These are phyloP conservation scores for Grigorovia jiainica DNA, from an alignment of 805 yeast species.

Conservation along the genomic window DNA sequence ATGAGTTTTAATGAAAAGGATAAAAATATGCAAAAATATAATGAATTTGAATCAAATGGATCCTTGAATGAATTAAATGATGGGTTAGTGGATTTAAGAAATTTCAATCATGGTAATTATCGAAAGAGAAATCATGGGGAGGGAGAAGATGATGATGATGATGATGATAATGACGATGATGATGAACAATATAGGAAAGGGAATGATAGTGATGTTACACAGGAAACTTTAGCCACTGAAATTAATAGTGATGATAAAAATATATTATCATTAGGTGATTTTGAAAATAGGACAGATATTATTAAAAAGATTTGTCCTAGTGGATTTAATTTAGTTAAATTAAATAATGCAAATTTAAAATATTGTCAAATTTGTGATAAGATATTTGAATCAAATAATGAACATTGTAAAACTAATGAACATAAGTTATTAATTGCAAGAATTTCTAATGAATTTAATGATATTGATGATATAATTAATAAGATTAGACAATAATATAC, in stretches of 20 bases:
- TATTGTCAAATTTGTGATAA: conserved; percentile 90
- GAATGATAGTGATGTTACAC: not conserved
- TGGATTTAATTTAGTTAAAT: not conserved
- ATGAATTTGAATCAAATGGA: not conserved
- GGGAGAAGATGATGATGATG: not conserved
- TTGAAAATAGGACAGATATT: conserved; percentile 2
- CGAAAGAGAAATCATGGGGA: not conserved
- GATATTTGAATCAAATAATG: conserved; percentile 66
- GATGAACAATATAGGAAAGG: no score
- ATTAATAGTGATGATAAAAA: conserved; percentile 1
- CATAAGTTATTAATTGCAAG: no score
- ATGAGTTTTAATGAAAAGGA: conserved; percentile 8
- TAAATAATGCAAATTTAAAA: not conserved
- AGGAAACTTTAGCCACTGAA: conserved; percentile 3
- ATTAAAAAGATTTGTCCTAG: not conserved
- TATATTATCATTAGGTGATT: conserved; percentile 1
- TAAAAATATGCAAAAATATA: not conserved
- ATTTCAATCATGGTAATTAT: not conserved
- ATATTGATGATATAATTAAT: no score
- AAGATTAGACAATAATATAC: no score
- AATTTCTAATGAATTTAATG: no score
- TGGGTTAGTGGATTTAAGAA: not conserved
- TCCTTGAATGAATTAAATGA: not conserved
- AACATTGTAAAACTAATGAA: conserved; percentile 54
- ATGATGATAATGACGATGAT: not conserved